Base-by-base conservation (phyloP, 2,329 filamentous ascomycete genomes). In the Pyrenophora teres region DNA sequence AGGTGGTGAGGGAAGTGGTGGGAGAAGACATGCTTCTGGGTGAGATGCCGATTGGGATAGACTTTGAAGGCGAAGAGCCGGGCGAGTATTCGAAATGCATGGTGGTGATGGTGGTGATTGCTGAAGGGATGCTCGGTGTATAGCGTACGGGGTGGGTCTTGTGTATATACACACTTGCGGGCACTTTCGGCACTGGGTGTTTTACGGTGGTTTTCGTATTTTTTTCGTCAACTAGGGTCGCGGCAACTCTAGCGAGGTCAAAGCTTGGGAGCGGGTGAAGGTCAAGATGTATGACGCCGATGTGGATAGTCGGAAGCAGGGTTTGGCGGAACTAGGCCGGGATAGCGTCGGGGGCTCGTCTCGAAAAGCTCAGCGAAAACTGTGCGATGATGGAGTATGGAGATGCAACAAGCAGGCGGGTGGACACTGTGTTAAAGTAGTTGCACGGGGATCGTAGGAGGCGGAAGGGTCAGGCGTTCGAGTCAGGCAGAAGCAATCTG, bases 11-110 rank as follows among this genome's bases (percentile, higher is more conserved):
- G 6, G 23, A 25, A 8, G 60, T 59, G 12, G 70, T 68, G 7
- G 71, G 68, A 10, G 70, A 73, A 40, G 71, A 60, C 68, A 73
- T 72, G 60, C 54, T 70, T 41, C 66, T 61, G 37, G 64, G 60
- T 35, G 64, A 65, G 57, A 72, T 71, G 56, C 65, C 67, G 52
- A 74, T 73, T 39, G 71, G 68, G n/a, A 71, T 65, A 15, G 71
- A 74, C 46, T 71, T 72, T 50, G 70, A 73, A 10, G 72, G 71
- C 53, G 70, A 74, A 15, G 70, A 69, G 55, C 63, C 59, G 36
- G 70, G 70, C 30, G 70, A 71, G 5, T 65, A 45, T 59, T 73
- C 70, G 59, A 73, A 74, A 46, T 73, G 68, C 71, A 74, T 74
- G 6, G 18, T 25, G 38, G 19, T 41, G 39, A 32, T 40, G 9